phyloP scores from a whole-genome alignment of 306 rosid species.

The Styphnolobium japonicum region DNA sequence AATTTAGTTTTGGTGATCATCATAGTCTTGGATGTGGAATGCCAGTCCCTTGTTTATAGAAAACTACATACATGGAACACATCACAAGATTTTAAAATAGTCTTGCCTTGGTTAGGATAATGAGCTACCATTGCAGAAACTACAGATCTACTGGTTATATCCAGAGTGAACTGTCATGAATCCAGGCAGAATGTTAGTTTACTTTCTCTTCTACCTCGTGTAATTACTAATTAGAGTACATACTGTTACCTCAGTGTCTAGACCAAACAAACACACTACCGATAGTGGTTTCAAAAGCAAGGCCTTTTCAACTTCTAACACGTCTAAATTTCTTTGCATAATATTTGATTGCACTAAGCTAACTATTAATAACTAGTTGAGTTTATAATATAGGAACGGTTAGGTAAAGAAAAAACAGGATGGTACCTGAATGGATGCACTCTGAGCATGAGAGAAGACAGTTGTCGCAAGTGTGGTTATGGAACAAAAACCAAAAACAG shows the following conservation, averaged over 20 bases:
- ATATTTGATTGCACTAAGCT: background rate
- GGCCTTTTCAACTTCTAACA: background rate
- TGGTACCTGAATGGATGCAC: slow-evolving; percentile 83
- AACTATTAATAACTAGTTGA: background rate
- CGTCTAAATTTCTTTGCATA: background rate
- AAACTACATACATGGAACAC: background rate
- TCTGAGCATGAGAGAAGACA: slow-evolving; percentile 53
- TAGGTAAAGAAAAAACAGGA: background rate
- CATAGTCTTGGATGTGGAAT: background rate
- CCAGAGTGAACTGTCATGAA: background rate
- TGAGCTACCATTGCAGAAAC: background rate
- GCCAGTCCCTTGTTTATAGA: background rate
- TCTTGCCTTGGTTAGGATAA: background rate
- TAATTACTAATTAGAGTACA: background rate
- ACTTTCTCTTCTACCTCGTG: background rate
- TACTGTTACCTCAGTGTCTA: background rate
- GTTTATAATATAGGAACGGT: background rate
- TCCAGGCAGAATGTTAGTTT: background rate
- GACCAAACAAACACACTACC: background rate
- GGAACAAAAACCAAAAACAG: slow-evolving; percentile 43
- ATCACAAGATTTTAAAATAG: background rate
- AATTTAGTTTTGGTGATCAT: background rate
- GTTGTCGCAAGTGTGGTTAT: slow-evolving; percentile 21
- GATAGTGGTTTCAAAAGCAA: slow-evolving; percentile 4
- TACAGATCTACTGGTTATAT: background rate